phyloP scores from a whole-genome alignment of 192 early-diverging fungal genomes.

The Backusella macrospora region DNA sequence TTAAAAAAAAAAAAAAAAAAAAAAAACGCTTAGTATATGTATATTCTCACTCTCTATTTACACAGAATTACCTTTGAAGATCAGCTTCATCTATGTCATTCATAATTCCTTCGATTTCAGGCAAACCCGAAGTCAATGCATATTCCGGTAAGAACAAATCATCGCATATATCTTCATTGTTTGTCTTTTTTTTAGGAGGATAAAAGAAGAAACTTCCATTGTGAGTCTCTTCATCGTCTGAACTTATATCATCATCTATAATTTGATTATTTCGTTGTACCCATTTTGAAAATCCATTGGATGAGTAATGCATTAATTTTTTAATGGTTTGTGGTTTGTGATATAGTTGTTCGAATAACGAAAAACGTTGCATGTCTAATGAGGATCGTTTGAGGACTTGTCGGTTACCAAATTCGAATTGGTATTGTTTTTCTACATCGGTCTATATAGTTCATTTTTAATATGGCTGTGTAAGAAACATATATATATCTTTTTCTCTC shows the following conservation, averaged over 20 bases:
- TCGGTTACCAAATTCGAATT: conserved; percentile 59
- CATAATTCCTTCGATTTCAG: conserved; percentile 38
- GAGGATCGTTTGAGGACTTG: conserved; percentile 54
- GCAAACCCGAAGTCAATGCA: conserved; percentile 42
- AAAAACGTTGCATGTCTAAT: conserved; percentile 62
- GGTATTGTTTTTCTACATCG: conserved; percentile 44
- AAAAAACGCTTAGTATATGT: background rate
- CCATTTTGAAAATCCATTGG: conserved; percentile 26
- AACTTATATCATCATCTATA: conserved; percentile 44
- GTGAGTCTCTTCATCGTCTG: conserved; percentile 41
- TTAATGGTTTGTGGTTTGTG: conserved; percentile 23
- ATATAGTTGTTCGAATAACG: conserved; percentile 47
- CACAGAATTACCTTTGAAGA: background rate
- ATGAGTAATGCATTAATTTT: conserved; percentile 36
- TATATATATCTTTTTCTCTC: background rate
- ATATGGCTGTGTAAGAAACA: background rate
- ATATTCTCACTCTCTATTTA: background rate
- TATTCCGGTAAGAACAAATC: conserved; percentile 62
- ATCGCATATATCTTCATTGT: conserved; percentile 29
- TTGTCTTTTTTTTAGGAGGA: conserved; percentile 21
- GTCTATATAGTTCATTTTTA: conserved; percentile 12
- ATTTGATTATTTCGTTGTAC: conserved; percentile 22
- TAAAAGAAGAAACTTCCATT: conserved; percentile 29
- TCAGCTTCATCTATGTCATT: background rate
- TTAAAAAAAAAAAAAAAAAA: background rate